A percentile compares a stretch with the other conserved stretches of the same genome.
These are phyloP conservation scores for Ceratocystis cacaofunesta DNA, from an alignment of 2,329 filamentous ascomycete species.

Conservation along the genomic window DNA sequence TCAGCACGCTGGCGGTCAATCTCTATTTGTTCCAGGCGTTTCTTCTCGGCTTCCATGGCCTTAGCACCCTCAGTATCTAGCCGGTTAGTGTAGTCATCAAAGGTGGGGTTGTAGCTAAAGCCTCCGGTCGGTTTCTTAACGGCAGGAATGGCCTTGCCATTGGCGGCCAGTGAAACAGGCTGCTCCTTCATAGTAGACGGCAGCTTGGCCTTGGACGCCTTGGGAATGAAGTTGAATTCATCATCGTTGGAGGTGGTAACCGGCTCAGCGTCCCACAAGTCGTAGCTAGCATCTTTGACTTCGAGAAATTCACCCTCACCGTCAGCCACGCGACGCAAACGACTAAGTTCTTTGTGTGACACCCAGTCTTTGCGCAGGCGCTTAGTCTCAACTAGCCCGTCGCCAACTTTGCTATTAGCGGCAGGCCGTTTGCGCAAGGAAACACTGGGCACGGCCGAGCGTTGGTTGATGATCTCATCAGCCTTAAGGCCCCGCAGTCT, in stretches of 20 bases:
- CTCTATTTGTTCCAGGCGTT: slow-evolving; percentile 52
- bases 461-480: slow-evolving; percentile 78
- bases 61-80: slow-evolving; percentile 61
- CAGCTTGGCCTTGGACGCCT: slow-evolving; percentile 49
- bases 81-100: slow-evolving; percentile 70
- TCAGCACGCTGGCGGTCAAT: slow-evolving; percentile 53
- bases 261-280: slow-evolving; percentile 52
- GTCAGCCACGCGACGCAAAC: slow-evolving; percentile 65
- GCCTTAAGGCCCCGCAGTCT: slow-evolving; percentile 70
- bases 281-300: slow-evolving; percentile 51
- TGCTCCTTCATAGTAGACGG: slow-evolving; percentile 62
- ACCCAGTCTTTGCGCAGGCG: slow-evolving; percentile 65
- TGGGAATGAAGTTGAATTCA: slow-evolving; percentile 52
- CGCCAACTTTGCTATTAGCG: slow-evolving; percentile 43
- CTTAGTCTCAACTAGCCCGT: slow-evolving; percentile 62
- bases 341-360: slow-evolving; percentile 66
- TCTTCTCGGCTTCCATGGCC: slow-evolving; percentile 63
- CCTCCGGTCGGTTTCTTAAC: slow-evolving; percentile 67
- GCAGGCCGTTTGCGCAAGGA: slow-evolving; percentile 61
- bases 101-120: slow-evolving; percentile 83
- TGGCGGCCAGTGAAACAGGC: slow-evolving; percentile 69
- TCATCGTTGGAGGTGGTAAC: slow-evolving; percentile 23
- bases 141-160: slow-evolving; percentile 63
- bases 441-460: slow-evolving; percentile 69
- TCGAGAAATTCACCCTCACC: slow-evolving; percentile 45